Conservation (phyloP, 805 yeast species). For the Candida mattraensis region DNA sequence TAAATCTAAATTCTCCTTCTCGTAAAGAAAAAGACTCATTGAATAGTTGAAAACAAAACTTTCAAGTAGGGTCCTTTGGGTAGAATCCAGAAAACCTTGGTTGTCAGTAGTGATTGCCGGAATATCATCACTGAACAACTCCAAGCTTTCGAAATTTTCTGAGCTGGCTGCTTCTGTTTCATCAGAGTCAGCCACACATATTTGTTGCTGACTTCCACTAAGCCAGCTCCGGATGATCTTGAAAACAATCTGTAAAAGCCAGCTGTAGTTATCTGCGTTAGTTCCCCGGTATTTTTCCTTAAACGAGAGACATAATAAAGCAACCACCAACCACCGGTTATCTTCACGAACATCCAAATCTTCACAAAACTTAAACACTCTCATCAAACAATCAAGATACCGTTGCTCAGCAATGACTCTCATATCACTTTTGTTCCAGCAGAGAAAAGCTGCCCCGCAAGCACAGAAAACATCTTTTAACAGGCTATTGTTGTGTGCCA, state of each 20-base stretch:
- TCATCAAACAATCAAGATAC: no score
- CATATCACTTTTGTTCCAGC: conserved; percentile 32
- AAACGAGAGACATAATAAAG: conserved; percentile 38
- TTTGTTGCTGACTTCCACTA: no score
- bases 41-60: conserved; percentile 45
- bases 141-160: no score
- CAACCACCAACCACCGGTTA: conserved; percentile 41
- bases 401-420: conserved; percentile 22
- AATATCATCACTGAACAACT: conserved; percentile 2
- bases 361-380: conserved; percentile 20
- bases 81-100: conserved; percentile 1
- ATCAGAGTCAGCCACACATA: no score
- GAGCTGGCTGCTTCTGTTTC: no score
- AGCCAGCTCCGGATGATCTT: conserved; percentile 33
- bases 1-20: conserved; percentile 23
- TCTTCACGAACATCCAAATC: no score
- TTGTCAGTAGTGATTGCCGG: background rate
- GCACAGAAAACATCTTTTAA: conserved; percentile 36
- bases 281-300: conserved; percentile 35
- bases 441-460: conserved; percentile 40
- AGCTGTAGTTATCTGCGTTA: conserved; percentile 29
- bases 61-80: conserved; percentile 40
- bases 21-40: conserved; percentile 34
- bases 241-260: conserved; percentile 36
- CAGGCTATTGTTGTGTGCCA: conserved; percentile 25